Evolutionary conservation across 2,329 filamentous ascomycete genomes (phyloP).

Genomic region (Alternaria consortialis): DNA sequence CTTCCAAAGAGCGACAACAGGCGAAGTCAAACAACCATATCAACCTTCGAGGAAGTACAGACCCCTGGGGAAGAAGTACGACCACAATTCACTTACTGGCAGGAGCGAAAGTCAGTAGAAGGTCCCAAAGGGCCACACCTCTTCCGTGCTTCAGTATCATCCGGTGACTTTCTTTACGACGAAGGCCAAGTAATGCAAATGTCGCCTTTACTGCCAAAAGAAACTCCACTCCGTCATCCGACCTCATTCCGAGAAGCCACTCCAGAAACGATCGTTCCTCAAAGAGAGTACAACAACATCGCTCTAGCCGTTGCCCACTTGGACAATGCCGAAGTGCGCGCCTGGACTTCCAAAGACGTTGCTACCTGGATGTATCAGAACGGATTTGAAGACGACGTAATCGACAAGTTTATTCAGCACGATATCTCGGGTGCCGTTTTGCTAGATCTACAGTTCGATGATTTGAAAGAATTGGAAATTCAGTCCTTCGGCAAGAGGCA

Average conservation of each 20-base stretch:
- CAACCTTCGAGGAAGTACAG: conserved; percentile 82
- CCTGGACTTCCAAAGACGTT: conserved; percentile 79
- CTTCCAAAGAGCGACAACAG: conserved; percentile 63
- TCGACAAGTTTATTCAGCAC: conserved; percentile 87
- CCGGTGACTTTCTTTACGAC: conserved; percentile 61
- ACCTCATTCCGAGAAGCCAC: conserved; percentile 53
- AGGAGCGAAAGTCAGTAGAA: conserved; percentile 72
- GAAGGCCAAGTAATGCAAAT: conserved; percentile 65
- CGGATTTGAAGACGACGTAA: conserved; percentile 78
- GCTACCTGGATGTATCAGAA: conserved; percentile 86
- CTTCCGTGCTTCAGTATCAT: conserved; percentile 75
- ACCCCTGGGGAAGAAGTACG: conserved; percentile 73
- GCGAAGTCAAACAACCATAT: conserved; percentile 84
- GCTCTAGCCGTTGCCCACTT: conserved; percentile 63
- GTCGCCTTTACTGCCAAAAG: conserved; percentile 77
- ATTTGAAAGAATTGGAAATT: conserved; percentile 82
- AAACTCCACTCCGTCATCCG: conserved; percentile 55
- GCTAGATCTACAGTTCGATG: conserved; percentile 90
- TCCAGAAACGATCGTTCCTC: conserved; percentile 49
- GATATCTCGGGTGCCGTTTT: conserved; percentile 91
- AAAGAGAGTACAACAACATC: conserved; percentile 62
- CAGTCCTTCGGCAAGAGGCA: conserved; percentile 82
- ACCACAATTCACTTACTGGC: conserved; percentile 67
- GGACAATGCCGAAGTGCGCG: conserved; percentile 66
- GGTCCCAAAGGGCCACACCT: conserved; percentile 88